Evolutionary conservation across 2,329 filamentous ascomycete genomes (phyloP).

Genomic region (Botryotinia narcissicola): DNA sequence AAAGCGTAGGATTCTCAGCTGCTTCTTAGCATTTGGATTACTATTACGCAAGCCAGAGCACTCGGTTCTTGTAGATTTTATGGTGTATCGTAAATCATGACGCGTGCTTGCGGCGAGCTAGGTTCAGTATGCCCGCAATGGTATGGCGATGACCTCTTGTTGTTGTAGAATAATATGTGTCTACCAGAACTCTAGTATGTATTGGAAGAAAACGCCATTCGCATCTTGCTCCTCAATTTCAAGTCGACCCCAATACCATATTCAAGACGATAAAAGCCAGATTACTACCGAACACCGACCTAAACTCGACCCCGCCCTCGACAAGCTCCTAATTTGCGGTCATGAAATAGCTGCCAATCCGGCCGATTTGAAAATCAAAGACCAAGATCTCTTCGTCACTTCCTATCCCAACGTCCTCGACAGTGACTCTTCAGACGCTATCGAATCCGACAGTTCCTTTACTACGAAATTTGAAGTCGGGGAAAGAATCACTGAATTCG

Average conservation of each 20-base stretch:
- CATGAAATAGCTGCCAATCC: slow-evolving; percentile 41
- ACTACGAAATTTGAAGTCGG: background rate
- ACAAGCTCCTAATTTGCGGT: slow-evolving; percentile 39
- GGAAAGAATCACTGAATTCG: background rate
- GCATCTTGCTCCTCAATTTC: too few species aligned
- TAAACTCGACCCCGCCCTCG: slow-evolving; percentile 32
- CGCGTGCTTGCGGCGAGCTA: background rate
- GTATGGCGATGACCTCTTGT: background rate
- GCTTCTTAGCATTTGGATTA: background rate
- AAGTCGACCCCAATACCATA: too few species aligned
- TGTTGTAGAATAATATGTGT: background rate
- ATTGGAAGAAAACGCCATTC: too few species aligned
- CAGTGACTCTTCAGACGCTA: too few species aligned
- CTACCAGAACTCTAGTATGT: too few species aligned
- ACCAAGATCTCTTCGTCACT: slow-evolving; percentile 15
- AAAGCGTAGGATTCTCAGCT: background rate
- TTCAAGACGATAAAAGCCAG: background rate
- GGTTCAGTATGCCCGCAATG: background rate
- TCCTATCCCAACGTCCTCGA: slow-evolving; percentile 38
- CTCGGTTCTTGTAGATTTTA: background rate
- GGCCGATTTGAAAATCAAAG: slow-evolving; percentile 42
- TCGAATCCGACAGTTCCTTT: accelerated
- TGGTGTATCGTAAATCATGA: background rate
- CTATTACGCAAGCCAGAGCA: background rate
- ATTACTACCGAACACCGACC: background rate